Conservation (phyloP, 1,284 basidiomycete genomes). For the Fomitopsis palustris region DNA sequence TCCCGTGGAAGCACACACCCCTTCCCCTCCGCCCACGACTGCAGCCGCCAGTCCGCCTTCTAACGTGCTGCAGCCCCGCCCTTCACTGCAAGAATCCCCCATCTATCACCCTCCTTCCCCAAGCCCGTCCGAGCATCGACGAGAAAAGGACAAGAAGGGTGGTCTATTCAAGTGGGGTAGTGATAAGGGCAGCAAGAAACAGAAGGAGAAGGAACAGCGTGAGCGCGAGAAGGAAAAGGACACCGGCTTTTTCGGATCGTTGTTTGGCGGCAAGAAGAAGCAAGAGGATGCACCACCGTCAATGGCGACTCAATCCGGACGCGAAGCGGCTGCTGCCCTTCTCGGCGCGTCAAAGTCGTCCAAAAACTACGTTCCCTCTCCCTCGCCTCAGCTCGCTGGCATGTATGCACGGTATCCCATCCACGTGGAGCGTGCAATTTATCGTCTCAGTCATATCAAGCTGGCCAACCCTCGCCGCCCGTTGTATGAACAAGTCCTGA, state of each 20-base stretch:
- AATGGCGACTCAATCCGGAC: conserved; percentile 56
- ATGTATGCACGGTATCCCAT: conserved; percentile 89
- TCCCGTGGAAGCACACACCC: conserved; percentile 38
- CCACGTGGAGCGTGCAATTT: conserved; percentile 97
- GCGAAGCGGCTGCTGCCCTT: conserved; percentile 79
- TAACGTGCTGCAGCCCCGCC: conserved; percentile 22
- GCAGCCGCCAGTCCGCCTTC: conserved; percentile 33
- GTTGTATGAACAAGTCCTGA: conserved; percentile 96
- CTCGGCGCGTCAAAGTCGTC: conserved; percentile 80
- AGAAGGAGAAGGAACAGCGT: conserved; percentile 39
- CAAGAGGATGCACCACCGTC: conserved; percentile 60
- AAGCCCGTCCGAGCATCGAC: conserved; percentile 34
- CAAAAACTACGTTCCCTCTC: conserved; percentile 56
- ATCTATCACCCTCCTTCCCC: conserved; percentile 27
- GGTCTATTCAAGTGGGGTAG: conserved; percentile 74
- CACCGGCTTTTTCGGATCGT: conserved; percentile 80
- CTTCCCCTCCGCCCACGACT: conserved; percentile 34
- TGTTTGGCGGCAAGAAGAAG: conserved; percentile 83
- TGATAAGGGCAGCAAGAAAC: conserved; percentile 50
- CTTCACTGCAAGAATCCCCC: conserved; percentile 25
- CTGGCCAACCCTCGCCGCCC: conserved; percentile 95
- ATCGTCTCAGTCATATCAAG: conserved; percentile 97
- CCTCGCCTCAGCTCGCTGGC: conserved; percentile 62
- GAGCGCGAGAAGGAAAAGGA: conserved; percentile 64
- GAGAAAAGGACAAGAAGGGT: conserved; percentile 74